Conservation (phyloP, 164 flowering plant genomes). For the Tinospora cordifolia region DNA sequence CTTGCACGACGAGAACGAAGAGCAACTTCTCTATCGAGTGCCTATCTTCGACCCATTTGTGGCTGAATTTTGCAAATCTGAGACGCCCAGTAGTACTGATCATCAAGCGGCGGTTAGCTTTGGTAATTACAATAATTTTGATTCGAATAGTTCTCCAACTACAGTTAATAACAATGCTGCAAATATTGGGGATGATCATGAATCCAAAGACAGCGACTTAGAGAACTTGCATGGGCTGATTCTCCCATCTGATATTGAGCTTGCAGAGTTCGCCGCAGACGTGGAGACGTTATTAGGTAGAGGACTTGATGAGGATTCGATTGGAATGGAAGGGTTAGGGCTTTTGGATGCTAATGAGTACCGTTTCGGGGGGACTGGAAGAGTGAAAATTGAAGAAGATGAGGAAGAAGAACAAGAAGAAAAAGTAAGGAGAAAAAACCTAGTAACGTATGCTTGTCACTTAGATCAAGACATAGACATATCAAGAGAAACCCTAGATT, state of each 20-base stretch:
- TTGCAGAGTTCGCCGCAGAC: conserved; percentile 80
- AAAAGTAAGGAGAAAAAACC: conserved; percentile 8
- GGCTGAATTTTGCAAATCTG: conserved; percentile 35
- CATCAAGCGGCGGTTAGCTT: neutral
- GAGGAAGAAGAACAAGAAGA: conserved; percentile 43
- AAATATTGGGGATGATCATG: neutral
- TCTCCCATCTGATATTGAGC: conserved; percentile 65
- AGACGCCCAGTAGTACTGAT: neutral
- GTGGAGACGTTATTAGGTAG: conserved; percentile 68
- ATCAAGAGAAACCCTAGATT: conserved; percentile 41
- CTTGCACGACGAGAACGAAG: conserved; percentile 49
- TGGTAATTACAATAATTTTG: neutral
- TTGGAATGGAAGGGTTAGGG: conserved; percentile 65
- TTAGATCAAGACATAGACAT: conserved; percentile 27
- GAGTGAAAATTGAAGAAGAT: conserved; percentile 49
- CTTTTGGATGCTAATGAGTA: conserved; percentile 32
- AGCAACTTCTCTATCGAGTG: conserved; percentile 71
- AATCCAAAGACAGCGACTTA: neutral
- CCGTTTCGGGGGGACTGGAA: conserved; percentile 13
- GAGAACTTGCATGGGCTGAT: conserved; percentile 28
- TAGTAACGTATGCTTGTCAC: conserved; percentile 7
- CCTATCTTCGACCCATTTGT: conserved; percentile 58
- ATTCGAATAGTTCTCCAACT: neutral
- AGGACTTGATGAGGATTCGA: conserved; percentile 55
- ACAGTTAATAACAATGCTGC: neutral